phyloP scores from a whole-genome alignment of 2,329 filamentous ascomycete genomes.

The Ceratocystis huliohia region DNA sequence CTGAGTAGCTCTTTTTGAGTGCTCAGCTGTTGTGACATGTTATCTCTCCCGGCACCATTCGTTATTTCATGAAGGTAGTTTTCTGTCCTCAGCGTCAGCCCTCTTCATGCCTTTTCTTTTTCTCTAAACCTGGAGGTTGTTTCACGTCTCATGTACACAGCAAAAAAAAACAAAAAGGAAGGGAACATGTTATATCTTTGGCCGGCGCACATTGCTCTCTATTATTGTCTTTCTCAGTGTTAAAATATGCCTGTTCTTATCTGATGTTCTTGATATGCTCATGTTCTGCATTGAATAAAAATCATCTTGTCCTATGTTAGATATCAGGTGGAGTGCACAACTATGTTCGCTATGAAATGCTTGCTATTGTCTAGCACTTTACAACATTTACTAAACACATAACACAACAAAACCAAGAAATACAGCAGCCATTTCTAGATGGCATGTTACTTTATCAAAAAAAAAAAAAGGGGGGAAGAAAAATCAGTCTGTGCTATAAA shows the following conservation, averaged over 20 bases:
- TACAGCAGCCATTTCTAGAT: not conserved
- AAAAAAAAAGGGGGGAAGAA: not conserved
- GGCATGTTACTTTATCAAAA: not conserved
- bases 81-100: not conserved
- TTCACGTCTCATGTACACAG: conserved; percentile 13
- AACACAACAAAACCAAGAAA: not conserved
- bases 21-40: too few species aligned
- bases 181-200: conserved; percentile 10
- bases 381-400: not conserved
- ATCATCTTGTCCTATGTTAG: not conserved
- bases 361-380: too few species aligned
- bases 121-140: conserved; percentile 2
- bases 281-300: not conserved
- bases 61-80: too few species aligned
- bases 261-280: not conserved
- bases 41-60: too few species aligned
- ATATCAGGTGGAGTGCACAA: not conserved
- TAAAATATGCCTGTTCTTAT: not conserved
- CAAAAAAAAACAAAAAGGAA: conserved; percentile 6
- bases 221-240: not conserved
- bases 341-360: too few species aligned
- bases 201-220: conserved; percentile 20
- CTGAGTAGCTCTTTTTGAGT: too few species aligned
- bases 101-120: conserved; percentile 13
- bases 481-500: not conserved